Conservation (phyloP, 2,329 filamentous ascomycete genomes). For the Alternaria consortialis region DNA sequence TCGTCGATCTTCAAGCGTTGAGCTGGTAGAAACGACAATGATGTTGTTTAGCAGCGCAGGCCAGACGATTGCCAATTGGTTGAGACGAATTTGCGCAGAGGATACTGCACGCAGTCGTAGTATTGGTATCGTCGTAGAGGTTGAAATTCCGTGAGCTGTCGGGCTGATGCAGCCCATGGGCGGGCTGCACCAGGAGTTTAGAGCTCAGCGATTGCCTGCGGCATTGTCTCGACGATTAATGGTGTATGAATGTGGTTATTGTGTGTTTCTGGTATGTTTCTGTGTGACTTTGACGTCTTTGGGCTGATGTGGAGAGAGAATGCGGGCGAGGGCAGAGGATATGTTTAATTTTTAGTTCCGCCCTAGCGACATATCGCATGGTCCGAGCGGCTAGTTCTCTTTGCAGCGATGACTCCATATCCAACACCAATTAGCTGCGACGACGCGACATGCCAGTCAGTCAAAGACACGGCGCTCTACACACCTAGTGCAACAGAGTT, state of each 20-base stretch:
- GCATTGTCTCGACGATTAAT: slow-evolving; percentile 58
- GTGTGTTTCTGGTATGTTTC: slow-evolving; percentile 34
- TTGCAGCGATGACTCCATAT: slow-evolving; percentile 34
- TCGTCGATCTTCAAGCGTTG: slow-evolving; percentile 48
- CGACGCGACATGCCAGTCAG: slow-evolving; percentile 22
- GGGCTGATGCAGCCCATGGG: slow-evolving; percentile 65
- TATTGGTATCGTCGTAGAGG: slow-evolving; percentile 55
- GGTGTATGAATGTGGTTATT: slow-evolving; percentile 34
- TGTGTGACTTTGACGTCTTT: slow-evolving; percentile 55
- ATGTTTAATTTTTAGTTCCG: slow-evolving; percentile 36
- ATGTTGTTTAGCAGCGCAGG: slow-evolving; percentile 40
- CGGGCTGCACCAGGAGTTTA: slow-evolving; percentile 64
- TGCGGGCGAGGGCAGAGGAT: slow-evolving; percentile 37
- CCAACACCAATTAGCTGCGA: slow-evolving; percentile 20
- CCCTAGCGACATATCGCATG: slow-evolving; percentile 35
- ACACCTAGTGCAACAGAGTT: slow-evolving; percentile 5
- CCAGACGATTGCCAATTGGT: slow-evolving; percentile 45
- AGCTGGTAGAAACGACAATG: slow-evolving; percentile 47
- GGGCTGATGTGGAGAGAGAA: slow-evolving; percentile 44
- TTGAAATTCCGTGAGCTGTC: slow-evolving; percentile 79
- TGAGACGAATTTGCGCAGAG: slow-evolving; percentile 43
- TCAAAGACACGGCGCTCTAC: slow-evolving; percentile 6
- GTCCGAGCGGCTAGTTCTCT: slow-evolving; percentile 23
- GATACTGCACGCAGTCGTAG: slow-evolving; percentile 47
- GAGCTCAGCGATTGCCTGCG: slow-evolving; percentile 68